Conservation (phyloP, 495 filamentous ascomycete species). For the Neurospora hispaniola region DNA sequence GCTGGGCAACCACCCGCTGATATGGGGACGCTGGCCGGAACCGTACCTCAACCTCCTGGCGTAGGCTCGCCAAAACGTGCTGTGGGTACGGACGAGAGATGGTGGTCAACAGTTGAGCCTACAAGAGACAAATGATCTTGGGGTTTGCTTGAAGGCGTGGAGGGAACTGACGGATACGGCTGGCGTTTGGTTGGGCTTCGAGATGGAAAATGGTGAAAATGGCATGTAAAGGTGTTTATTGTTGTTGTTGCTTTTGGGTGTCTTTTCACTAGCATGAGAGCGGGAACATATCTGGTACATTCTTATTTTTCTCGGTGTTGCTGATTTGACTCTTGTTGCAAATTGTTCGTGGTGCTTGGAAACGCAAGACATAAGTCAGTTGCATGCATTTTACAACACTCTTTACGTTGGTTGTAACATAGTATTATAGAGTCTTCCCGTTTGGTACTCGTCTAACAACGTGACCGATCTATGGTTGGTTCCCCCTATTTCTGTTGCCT, state of each 20-base stretch:
- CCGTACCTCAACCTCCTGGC: conserved; percentile 40
- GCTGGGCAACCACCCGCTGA: conserved; percentile 63
- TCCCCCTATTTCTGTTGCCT: background rate
- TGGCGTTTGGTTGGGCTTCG: background rate
- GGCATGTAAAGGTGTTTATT: background rate
- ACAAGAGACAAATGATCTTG: background rate
- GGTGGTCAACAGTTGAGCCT: background rate
- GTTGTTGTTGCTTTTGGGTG: background rate
- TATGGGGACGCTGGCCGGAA: conserved; percentile 51
- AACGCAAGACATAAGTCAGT: background rate
- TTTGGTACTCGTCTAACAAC: background rate
- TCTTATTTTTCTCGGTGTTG: background rate
- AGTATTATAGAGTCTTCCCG: background rate
- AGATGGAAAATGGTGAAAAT: background rate
- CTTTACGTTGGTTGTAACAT: background rate
- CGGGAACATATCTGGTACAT: background rate
- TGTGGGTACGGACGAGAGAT: background rate
- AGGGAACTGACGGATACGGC: background rate
- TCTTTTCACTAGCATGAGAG: background rate
- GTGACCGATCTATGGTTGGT: background rate
- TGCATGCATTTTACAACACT: background rate
- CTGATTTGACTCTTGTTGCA: background rate
- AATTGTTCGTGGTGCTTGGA: background rate
- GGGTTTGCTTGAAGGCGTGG: background rate
- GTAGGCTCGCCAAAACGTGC: conserved; percentile 9